Evolutionary conservation across 129 eudicot species (phyloP), one percentile per base, ranked within the genome.

Genomic region (Escallonia rubra): DNA sequence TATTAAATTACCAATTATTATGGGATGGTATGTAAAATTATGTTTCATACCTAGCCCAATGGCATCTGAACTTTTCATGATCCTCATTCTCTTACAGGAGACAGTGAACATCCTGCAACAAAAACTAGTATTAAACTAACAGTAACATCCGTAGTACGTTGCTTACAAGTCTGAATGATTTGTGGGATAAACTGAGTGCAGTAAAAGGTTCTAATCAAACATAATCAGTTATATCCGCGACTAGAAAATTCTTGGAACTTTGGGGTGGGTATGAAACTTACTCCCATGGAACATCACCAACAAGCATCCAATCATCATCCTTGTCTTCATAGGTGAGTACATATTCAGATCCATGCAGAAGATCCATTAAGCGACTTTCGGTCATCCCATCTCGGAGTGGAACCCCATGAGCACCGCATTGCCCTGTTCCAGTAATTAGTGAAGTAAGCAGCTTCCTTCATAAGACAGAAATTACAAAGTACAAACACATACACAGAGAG

Each of bases 261-360:
- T 10, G 51, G 40, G 48, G 43, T 67, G 41, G 12, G 43, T 13
- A 39, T 63, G 53, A 52, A 39, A 76, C 95, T 78, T 87, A 87
- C 90, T 87, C 80, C 90, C 95, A 87, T 2, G 90, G 95, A 73
- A 87, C 95, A 71, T 83, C 95, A 64, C 95, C 95, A 63, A 87
- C 95, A 52, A 87, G 87, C 95, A 87, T 87, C 89, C 85, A 83
- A 46, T 83, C 95, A 11, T 83, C 90, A 73, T 87, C 95, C 64
- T 83, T 81, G 73, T 87, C 95, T 81, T 87, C 95, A 39, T 83
- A 87, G 57, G 95, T 83, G 34, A 83, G 78, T 42, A 83, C 90
- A 62, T 78, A 83, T 60, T 87, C 87, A 14, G 90, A 87, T 70
- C 82, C 81, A 64, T 78, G 81, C 4, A 77, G 82, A 49, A 78